Evolutionary conservation across 805 yeast species (phyloP), one percentile per base, ranked within the genome.

Genomic region (Yarrowia porcina): DNA sequence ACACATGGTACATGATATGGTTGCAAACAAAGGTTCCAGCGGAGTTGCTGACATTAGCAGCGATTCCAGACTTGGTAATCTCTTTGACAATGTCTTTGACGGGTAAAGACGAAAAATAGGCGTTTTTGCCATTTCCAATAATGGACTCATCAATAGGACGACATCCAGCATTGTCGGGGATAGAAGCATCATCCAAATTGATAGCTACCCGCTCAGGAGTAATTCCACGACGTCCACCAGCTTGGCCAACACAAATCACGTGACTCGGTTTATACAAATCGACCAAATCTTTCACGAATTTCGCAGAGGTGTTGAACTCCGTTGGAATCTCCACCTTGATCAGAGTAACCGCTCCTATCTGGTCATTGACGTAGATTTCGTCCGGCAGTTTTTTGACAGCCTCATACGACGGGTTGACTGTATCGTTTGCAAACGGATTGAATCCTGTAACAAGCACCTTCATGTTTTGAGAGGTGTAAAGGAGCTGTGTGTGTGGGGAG

Each of bases 11-110:
- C 49, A 56, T 39, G 49, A 56, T 23, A 12, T 56, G 61, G 49
- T 56, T 56, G 30, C 61, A 56, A 28, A 56, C 61, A 39, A 39
- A 56, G 8, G 61, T 56, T 2, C 61, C 61, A 3, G 49, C 61
- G 6, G 38, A n/a, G 30, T 56, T 28, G 6, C 39, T 28, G 27
- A 56, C 61, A 5, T 11, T 3, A 10, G 49, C 47, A 8, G 27
- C 6, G 39, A 56, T 27, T 9, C 49, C 61, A 0, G 36, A 12
- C 21, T 39, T 32, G 6, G 18, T 13, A 2, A 56, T 56, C 8
- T 17, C 61, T 2, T 27, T 13, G 20, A 25, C 44, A 3, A 52
- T 52, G 8, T 25, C 33, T 13, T 56, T 41, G 11, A 56, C 30
- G 6, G 61, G 61, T 13, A 39, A 6, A 1, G 61, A 28, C 10